A percentile compares a stretch with the other conserved stretches of the same genome.
These are phyloP conservation scores for Tuber borchii DNA, from an alignment of 495 filamentous ascomycete genomes.

Conservation along the genomic window DNA sequence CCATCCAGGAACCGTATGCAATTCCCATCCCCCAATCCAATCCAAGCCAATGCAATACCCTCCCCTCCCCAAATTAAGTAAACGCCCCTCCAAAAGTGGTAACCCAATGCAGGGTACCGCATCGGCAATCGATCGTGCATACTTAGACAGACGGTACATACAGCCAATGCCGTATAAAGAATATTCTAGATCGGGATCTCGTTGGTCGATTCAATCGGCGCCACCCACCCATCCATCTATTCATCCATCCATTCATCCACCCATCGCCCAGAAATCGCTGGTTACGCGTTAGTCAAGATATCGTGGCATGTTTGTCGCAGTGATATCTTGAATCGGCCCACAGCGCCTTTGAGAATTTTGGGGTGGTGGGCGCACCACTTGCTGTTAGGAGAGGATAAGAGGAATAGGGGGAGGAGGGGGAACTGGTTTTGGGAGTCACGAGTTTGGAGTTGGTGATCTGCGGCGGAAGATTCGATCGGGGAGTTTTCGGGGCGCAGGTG, in stretches of 20 bases:
- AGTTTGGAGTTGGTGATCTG: not conserved
- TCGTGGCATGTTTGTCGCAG: not conserved
- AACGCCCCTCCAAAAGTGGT: not conserved
- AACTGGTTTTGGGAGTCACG: not conserved
- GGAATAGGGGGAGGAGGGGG: not conserved
- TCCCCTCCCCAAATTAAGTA: not conserved
- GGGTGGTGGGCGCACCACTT: not conserved
- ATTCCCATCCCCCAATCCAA: not conserved
- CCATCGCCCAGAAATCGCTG: not conserved
- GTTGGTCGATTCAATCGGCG: conserved; percentile 4
- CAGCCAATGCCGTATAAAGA: not conserved
- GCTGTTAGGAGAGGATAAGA: not conserved
- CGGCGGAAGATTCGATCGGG: not conserved
- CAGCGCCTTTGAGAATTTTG: not conserved
- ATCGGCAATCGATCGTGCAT: conserved; percentile 6
- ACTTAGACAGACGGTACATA: not conserved
- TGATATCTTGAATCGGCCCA: not conserved
- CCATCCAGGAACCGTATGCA: not conserved
- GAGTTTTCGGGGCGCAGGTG: not conserved
- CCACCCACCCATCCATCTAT: not conserved
- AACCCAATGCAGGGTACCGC: not conserved
- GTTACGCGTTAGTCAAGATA: not conserved
- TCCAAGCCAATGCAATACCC: not conserved
- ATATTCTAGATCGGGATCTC: conserved; percentile 3
- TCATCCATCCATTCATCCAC: not conserved